phyloP scores from a whole-genome alignment of 2,329 filamentous ascomycete genomes.

The Aspergillus sergii region DNA sequence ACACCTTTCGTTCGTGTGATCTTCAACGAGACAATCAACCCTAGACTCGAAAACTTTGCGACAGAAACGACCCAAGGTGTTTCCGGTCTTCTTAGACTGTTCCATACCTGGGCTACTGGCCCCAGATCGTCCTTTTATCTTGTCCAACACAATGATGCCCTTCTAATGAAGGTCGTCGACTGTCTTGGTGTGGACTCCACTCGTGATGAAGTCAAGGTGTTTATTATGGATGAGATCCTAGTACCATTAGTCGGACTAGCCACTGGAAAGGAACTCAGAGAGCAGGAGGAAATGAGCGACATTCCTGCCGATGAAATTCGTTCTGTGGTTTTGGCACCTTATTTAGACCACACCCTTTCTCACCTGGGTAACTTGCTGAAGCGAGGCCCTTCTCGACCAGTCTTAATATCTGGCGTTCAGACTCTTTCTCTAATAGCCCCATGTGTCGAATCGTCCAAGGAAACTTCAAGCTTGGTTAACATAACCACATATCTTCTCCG shows the following conservation, averaged over 20 bases:
- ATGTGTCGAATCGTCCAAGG: slow-evolving; percentile 62
- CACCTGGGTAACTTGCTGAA: slow-evolving; percentile 57
- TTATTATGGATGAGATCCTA: slow-evolving; percentile 73
- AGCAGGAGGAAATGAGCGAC: slow-evolving; percentile 49
- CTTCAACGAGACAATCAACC: slow-evolving; percentile 73
- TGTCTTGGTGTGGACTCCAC: slow-evolving; percentile 72
- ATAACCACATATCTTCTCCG: slow-evolving; percentile 80
- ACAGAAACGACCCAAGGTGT: slow-evolving; percentile 86
- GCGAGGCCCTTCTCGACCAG: slow-evolving; percentile 66
- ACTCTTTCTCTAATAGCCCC: slow-evolving; percentile 75
- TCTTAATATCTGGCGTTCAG: slow-evolving; percentile 78
- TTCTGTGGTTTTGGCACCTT: slow-evolving; percentile 49
- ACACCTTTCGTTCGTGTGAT: slow-evolving; percentile 69
- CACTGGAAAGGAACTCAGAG: slow-evolving; percentile 54
- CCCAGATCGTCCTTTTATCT: slow-evolving; percentile 70
- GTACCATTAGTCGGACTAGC: slow-evolving; percentile 67
- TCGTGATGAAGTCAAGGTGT: slow-evolving; percentile 84
- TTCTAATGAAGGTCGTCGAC: slow-evolving; percentile 72
- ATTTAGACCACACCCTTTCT: slow-evolving; percentile 67
- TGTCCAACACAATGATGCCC: slow-evolving; percentile 57
- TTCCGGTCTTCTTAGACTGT: slow-evolving; percentile 77
- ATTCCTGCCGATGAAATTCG: slow-evolving; percentile 44
- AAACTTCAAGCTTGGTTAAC: slow-evolving; percentile 75
- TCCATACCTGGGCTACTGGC: slow-evolving; percentile 77
- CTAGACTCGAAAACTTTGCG: slow-evolving; percentile 75